These are phyloP conservation scores for Penicillium pancosmium DNA, from an alignment of 495 filamentous ascomycete species.

Conservation along the genomic window DNA sequence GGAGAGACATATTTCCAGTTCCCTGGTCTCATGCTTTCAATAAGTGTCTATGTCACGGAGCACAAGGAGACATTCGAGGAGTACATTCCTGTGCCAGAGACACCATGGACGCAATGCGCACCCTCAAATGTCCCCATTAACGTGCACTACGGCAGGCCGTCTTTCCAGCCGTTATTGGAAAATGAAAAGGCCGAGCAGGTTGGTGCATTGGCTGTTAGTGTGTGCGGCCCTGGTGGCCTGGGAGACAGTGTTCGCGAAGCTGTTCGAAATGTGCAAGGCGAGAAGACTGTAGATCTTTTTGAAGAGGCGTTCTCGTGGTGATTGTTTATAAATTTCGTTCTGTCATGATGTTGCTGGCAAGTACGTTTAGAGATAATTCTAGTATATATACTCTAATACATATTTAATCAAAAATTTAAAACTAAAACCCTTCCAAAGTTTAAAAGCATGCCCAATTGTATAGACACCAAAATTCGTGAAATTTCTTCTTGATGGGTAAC, in stretches of 20 bases:
- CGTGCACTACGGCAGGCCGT: constrained; percentile 38
- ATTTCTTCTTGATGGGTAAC: not conserved
- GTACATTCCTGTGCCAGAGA: constrained; percentile 26
- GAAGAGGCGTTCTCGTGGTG: constrained; percentile 51
- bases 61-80: constrained; percentile 32
- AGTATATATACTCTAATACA: constrained; percentile 3
- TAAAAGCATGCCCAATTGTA: not conserved
- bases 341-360: constrained; percentile 8
- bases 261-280: constrained; percentile 39
- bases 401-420: not conserved
- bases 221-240: constrained; percentile 47
- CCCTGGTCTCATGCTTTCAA: constrained; percentile 35
- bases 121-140: constrained; percentile 34
- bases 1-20: constrained; percentile 36
- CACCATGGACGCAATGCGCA: constrained; percentile 36
- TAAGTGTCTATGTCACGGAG: constrained; percentile 40
- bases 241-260: constrained; percentile 48
- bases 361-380: not conserved
- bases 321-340: constrained; percentile 9
- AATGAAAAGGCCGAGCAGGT: constrained; percentile 41
- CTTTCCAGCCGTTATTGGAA: constrained; percentile 36
- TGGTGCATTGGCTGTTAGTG: constrained; percentile 49
- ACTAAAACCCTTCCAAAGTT: not conserved
- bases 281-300: constrained; percentile 43
- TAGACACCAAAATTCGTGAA: not conserved